Conservation (phyloP, 768 basidiomycete species). For the Serendipita vermifera region DNA sequence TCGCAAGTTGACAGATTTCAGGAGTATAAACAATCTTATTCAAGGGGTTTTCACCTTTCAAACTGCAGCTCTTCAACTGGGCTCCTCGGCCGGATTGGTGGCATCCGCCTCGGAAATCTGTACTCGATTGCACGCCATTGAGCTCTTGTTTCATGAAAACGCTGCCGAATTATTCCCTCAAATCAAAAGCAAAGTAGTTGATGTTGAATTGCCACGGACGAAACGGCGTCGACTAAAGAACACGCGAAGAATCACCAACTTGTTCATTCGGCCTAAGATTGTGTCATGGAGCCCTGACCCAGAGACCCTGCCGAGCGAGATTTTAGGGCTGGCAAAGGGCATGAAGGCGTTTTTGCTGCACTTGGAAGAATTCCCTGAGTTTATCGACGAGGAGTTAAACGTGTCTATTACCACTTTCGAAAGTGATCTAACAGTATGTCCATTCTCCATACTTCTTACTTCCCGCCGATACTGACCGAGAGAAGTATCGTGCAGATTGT, state of each 20-base stretch:
- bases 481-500: constrained; percentile 9
- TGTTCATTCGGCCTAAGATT: too few species aligned
- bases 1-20: constrained; percentile 8
- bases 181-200: constrained; percentile 34
- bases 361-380: constrained; percentile 64
- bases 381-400: constrained; percentile 52
- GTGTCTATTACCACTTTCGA: constrained; percentile 53
- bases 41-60: constrained; percentile 38
- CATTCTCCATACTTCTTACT: background rate
- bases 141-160: constrained; percentile 61
- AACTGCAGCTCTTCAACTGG: constrained; percentile 66
- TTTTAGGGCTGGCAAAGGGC: constrained; percentile 49
- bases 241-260: too few species aligned
- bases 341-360: constrained; percentile 55
- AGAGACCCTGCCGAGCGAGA: constrained; percentile 53
- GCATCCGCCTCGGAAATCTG: constrained; percentile 62
- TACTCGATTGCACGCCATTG: constrained; percentile 51
- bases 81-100: constrained; percentile 63
- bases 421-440: constrained; percentile 49
- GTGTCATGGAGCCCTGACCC: too few species aligned
- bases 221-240: too few species aligned
- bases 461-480: background rate
- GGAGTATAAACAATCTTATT: constrained; percentile 13
- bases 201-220: constrained; percentile 19
- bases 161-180: constrained; percentile 69